Evolutionary conservation across 306 rosid genomes (phyloP), one percentile per base, ranked within the genome.

Genomic region (Rosa lucieae): DNA sequence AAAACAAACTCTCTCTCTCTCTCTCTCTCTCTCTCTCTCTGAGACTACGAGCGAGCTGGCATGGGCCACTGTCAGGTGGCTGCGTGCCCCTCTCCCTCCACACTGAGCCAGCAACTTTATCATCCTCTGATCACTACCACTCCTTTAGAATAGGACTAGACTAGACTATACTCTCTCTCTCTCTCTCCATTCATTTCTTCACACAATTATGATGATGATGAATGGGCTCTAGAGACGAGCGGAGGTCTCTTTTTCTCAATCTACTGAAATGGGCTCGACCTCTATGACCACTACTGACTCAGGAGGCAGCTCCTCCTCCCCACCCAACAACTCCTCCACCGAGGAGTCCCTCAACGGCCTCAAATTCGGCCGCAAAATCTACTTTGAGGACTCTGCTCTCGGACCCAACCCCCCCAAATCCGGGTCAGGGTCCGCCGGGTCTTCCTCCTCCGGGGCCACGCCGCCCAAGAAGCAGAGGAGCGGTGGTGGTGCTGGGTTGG

Each of bases 1-100:
- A 65, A 49, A 18, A 53, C 23, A 53, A 53, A 5, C 59, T 6
- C 59, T 9, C 40, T n/a, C 73, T 20, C 52, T 44, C 69, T 40
- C 72, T 14, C 43, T 21, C 20, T 26, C 12, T 39, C 12, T 39
- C 26, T 23, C 67, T 14, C 74, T 67, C 51, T 51, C 67, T 6
- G 7, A 17, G 58, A 5, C 23, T 17, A n/a, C 6, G 70, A 37
- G 13, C 5, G 43, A 79, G 89, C 87, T 88, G 92, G 86, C 90
- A 91, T 91, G 97, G 94, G 87, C 91, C 90, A 88, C 44, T 85
- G 87, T 86, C 89, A 85, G 87, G 80, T 84, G 89, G 75, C 85
- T 82, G 72, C 90, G 84, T 77, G 17, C 83, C 77, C 78, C 72
- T 39, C 10, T 63, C 82, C 23, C 71, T 35, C 67, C 67, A 61